Base-by-base conservation (phyloP, 2,329 filamentous ascomycete genomes). In the Colletotrichum acutatum region DNA sequence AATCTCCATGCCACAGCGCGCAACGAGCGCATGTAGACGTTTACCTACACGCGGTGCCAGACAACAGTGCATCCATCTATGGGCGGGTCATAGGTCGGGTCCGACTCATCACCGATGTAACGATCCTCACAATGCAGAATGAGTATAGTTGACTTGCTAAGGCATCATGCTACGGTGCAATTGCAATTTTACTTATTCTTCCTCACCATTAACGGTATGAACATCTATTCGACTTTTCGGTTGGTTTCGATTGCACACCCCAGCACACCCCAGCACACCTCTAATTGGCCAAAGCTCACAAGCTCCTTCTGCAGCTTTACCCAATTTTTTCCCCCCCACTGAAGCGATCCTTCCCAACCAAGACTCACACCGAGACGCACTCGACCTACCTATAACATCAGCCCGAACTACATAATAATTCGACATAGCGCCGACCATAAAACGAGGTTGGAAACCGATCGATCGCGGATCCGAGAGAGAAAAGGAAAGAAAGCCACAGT, bases 221-320 rank as follows among this genome's bases (percentile, higher is more conserved):
- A 49, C 42, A 49, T 7, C 19, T 9, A 49, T n/a, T 22, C 19
- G 11, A n/a, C 59, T 32, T 62, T 24, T 24, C 19, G 14, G 19
- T 30, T 42, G 37, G 28, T 22, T 42, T 7, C 11, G 5, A 26
- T 19, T 22, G 22, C 16, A 28, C 16, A 11, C 24, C n/a, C 19
- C 16, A 26, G 12, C n/a, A 37, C 57, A 14, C n/a, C 19, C 22
- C 22, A 46, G 14, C 16, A 19, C 37, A n/a, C 30, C 60, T 34
- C 46, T 14, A 34, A 63, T 63, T 63, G 60, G 60, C 26, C 60
- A 52, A 63, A 63, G 60, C 60, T 63, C 19, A 3, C 57, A 56
- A 61, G 57, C 52, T 64, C 52, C 63, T 54, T 28, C 46, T 24
- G 19, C 12, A 24, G 42, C 54, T 42, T 60, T n/a, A 56, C 4